Evolutionary conservation across 2,329 filamentous ascomycete genomes (phyloP).

Genomic region (Nothophoma quercina): DNA sequence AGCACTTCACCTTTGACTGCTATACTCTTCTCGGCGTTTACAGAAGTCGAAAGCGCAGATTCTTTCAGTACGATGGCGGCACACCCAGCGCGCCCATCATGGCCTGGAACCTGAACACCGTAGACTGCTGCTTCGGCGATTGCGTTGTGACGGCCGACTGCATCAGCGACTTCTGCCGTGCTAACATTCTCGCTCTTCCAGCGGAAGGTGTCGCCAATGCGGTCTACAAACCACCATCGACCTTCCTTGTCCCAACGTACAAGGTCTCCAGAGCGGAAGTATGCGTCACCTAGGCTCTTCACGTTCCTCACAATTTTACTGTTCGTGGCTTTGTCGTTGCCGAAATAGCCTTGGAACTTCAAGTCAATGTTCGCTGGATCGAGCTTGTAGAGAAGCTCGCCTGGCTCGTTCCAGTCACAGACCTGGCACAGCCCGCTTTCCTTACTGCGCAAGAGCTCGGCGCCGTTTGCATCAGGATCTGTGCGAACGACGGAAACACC

Average conservation of each 20-base stretch:
- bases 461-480: conserved; percentile 67
- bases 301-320: conserved; percentile 47
- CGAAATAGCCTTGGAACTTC: conserved; percentile 71
- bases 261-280: conserved; percentile 49
- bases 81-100: conserved; percentile 56
- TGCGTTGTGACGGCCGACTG: conserved; percentile 48
- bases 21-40: conserved; percentile 11
- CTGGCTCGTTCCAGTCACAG: conserved; percentile 69
- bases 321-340: conserved; percentile 42
- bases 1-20: conserved; percentile 25
- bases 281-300: conserved; percentile 46
- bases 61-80: conserved; percentile 50
- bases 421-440: conserved; percentile 70
- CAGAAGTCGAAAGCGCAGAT: conserved; percentile 9
- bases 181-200: conserved; percentile 57
- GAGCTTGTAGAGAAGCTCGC: conserved; percentile 68
- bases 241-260: conserved; percentile 43
- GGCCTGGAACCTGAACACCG: conserved; percentile 53
- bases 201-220: conserved; percentile 51
- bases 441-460: conserved; percentile 68
- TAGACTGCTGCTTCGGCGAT: conserved; percentile 56
- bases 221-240: conserved; percentile 49
- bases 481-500: conserved; percentile 69
- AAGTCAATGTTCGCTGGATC: conserved; percentile 54
- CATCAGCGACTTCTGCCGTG: conserved; percentile 54